These are phyloP conservation scores for Neonectria coccinea DNA, from an alignment of 2,329 filamentous ascomycete genomes.

Conservation along the genomic window DNA sequence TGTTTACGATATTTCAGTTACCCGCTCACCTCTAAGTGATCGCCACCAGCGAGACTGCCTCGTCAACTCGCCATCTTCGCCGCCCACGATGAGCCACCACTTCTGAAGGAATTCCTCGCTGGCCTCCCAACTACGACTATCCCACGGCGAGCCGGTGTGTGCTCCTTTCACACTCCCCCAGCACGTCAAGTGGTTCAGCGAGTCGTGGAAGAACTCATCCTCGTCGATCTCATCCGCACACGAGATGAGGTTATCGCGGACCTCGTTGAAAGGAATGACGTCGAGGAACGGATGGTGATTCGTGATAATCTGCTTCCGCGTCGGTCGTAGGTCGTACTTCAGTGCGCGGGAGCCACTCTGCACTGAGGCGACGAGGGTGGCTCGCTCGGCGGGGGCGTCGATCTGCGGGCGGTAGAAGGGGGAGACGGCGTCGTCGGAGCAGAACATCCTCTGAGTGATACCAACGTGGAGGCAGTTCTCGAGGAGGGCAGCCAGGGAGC, in stretches of 20 bases:
- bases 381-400: constrained; percentile 27
- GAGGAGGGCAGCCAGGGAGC: constrained; percentile 40
- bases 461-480: constrained; percentile 45
- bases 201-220: constrained; percentile 47
- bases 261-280: constrained; percentile 41
- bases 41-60: constrained; percentile 47
- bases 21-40: constrained; percentile 43
- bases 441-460: constrained; percentile 42
- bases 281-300: constrained; percentile 47
- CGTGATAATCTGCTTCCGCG: constrained; percentile 38
- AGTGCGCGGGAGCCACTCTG: constrained; percentile 38
- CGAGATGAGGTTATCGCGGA: constrained; percentile 45
- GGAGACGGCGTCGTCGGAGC: constrained; percentile 41
- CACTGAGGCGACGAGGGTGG: constrained; percentile 34
- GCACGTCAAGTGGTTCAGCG: constrained; percentile 46
- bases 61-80: constrained; percentile 45
- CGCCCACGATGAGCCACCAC: constrained; percentile 46
- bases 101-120: constrained; percentile 46
- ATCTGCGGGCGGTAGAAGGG: constrained; percentile 40
- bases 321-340: constrained; percentile 45
- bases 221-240: constrained; percentile 39
- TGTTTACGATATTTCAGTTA: constrained; percentile 35
- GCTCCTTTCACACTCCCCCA: constrained; percentile 44
- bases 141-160: constrained; percentile 46
- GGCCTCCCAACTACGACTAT: constrained; percentile 47